phyloP scores from a whole-genome alignment of 2,329 filamentous ascomycete genomes.

The Neoascochyta sp. region DNA sequence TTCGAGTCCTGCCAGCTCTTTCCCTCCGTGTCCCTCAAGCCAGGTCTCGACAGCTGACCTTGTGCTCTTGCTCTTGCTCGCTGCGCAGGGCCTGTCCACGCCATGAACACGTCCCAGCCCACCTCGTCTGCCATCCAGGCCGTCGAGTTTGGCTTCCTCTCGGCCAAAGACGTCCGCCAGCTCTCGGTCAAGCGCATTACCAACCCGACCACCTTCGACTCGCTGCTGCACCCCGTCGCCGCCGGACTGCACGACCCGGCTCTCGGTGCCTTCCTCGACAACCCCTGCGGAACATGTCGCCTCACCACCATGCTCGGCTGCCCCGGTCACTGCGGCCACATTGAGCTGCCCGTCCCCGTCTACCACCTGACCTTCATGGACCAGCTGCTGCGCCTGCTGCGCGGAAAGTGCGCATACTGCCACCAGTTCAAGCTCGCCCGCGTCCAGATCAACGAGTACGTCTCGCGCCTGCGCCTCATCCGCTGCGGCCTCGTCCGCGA shows the following conservation, averaged over 20 bases:
- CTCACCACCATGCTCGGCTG: conserved; percentile 70
- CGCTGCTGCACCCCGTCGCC: conserved; percentile 79
- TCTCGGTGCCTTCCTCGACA: conserved; percentile 83
- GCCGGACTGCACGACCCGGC: conserved; percentile 91
- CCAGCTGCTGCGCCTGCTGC: conserved; percentile 78
- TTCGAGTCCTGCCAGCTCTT: too few species aligned
- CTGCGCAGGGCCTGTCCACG: too few species aligned
- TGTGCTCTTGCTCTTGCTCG: too few species aligned
- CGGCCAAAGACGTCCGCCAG: conserved; percentile 74
- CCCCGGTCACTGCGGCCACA: conserved; percentile 90
- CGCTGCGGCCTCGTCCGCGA: conserved; percentile 78
- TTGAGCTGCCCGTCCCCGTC: conserved; percentile 86
- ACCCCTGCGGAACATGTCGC: conserved; percentile 86
- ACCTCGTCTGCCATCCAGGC: conserved; percentile 77
- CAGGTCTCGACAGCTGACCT: too few species aligned
- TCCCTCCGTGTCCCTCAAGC: too few species aligned
- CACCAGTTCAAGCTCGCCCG: conserved; percentile 77
- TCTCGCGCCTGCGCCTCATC: conserved; percentile 80
- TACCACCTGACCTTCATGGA: conserved; percentile 98
- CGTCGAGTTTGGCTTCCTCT: conserved; percentile 86
- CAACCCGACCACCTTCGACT: conserved; percentile 92
- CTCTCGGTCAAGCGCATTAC: conserved; percentile 93
- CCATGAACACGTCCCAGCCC: conserved; percentile 60
- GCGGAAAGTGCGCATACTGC: conserved; percentile 88
- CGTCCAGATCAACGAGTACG: conserved; percentile 70